Conservation (phyloP, 2,329 filamentous ascomycete species). For the Pseudonectria foliicola region DNA sequence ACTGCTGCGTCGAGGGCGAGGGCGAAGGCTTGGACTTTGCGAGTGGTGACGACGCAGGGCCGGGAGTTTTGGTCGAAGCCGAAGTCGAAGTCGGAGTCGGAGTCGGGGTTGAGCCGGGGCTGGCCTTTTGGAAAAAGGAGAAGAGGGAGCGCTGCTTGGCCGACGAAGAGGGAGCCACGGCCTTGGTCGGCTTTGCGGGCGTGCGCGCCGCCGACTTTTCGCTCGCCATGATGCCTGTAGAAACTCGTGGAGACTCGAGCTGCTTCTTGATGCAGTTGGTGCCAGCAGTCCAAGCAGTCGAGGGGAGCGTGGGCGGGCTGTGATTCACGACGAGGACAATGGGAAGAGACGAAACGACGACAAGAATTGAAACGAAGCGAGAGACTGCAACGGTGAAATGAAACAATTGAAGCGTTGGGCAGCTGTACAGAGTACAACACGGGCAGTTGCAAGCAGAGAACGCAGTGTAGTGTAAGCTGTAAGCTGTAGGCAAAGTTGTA, state of each 20-base stretch:
- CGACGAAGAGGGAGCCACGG: conserved; percentile 23
- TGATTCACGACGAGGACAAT: conserved; percentile 11
- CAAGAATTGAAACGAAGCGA: conserved; percentile 4
- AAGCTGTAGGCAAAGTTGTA: too few relatives aligned
- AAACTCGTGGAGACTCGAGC: conserved; percentile 3
- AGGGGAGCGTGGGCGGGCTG: too few relatives aligned
- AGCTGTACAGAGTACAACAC: too few relatives aligned
- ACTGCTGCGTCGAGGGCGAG: conserved; percentile 23
- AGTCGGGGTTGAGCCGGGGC: conserved; percentile 26
- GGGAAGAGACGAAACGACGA: conserved; percentile 2
- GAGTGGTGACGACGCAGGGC: conserved; percentile 25
- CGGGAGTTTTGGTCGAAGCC: too few relatives aligned
- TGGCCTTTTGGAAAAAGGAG: conserved; percentile 39
- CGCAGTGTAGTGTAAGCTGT: too few relatives aligned
- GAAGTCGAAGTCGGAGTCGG: too few relatives aligned
- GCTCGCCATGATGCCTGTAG: conserved; percentile 21
- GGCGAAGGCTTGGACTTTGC: conserved; percentile 18
- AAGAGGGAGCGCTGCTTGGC: conserved; percentile 36
- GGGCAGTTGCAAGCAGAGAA: too few relatives aligned
- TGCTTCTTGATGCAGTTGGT: not conserved
- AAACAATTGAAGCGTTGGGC: too few relatives aligned
- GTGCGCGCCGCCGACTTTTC: conserved; percentile 26
- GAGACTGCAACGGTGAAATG: too few relatives aligned
- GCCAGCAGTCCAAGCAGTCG: too few relatives aligned
- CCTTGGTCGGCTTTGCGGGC: conserved; percentile 27